Conservation (phyloP, 768 basidiomycete species). For the Boletales sp. region DNA sequence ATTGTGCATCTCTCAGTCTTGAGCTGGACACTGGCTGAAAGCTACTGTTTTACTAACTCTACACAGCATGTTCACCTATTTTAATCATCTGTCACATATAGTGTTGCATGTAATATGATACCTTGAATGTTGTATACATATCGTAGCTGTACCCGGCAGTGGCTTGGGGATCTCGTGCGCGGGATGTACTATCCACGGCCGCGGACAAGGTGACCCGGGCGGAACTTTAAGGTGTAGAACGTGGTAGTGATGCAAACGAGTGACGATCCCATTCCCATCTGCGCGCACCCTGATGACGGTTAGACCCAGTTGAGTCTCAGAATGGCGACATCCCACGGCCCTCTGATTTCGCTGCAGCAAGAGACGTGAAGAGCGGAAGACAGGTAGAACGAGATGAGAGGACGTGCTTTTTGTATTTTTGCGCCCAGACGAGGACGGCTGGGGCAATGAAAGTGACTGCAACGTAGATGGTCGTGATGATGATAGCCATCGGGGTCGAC, state of each 20-base stretch:
- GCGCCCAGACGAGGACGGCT: constrained; percentile 75
- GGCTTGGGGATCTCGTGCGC: constrained; percentile 1
- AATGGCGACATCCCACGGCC: constrained; percentile 87
- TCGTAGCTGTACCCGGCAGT: constrained; percentile 13
- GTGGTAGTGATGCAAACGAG: constrained; percentile 11
- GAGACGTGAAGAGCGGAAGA: constrained; percentile 12
- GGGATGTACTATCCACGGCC: constrained; percentile 14
- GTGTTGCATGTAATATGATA: constrained; percentile 39
- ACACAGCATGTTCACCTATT: constrained; percentile 30
- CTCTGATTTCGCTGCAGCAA: constrained; percentile 72
- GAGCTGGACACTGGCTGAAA: constrained; percentile 23
- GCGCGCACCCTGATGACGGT: constrained; percentile 16
- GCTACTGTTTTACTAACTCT: constrained; percentile 31
- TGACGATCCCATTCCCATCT: constrained; percentile 28
- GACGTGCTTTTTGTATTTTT: constrained; percentile 81
- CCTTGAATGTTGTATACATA: constrained; percentile 22
- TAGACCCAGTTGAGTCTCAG: constrained; percentile 56
- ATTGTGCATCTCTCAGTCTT: constrained; percentile 25
- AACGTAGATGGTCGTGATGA: constrained; percentile 48
- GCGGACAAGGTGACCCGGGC: constrained; percentile 21
- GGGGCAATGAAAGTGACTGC: constrained; percentile 73
- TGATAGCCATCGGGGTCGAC: constrained; percentile 50
- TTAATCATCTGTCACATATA: constrained; percentile 33
- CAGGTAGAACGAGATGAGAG: constrained; percentile 4
- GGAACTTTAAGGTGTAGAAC: constrained; percentile 22